A percentile compares a stretch with the other conserved stretches of the same genome.
phyloP scores from a whole-genome alignment of 257 asterid species.

The Ajuga chamaepitys region DNA sequence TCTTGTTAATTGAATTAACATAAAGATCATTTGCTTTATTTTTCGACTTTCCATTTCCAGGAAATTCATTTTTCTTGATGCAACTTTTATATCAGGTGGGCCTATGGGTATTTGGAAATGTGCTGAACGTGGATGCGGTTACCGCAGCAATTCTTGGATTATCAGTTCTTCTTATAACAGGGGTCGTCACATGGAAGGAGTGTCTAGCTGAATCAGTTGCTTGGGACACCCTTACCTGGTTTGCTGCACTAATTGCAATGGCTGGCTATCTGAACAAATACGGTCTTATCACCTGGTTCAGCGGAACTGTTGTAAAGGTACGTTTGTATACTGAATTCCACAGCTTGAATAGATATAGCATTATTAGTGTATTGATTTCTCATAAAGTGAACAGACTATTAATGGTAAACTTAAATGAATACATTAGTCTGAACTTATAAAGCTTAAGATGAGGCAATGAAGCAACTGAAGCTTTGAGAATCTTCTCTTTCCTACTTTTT shows the following conservation, averaged over 20 bases:
- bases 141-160: slow-evolving; percentile 95
- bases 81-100: slow-evolving; percentile 60
- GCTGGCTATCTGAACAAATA: slow-evolving; percentile 96
- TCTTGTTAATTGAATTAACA: not conserved
- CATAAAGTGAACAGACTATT: too few species aligned
- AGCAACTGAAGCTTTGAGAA: too few species aligned
- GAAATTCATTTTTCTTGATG: not conserved
- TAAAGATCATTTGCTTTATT: too few species aligned
- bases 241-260: slow-evolving; percentile 99
- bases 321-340: not conserved
- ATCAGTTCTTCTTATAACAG: slow-evolving; percentile 76
- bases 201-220: slow-evolving; percentile 97
- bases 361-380: too few species aligned
- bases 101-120: slow-evolving; percentile 87
- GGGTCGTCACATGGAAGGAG: slow-evolving; percentile 98
- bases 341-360: too few species aligned
- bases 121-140: slow-evolving; percentile 84
- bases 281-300: slow-evolving; percentile 97
- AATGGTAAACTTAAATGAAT: too few species aligned
- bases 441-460: too few species aligned
- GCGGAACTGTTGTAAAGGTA: slow-evolving; percentile 92
- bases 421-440: too few species aligned
- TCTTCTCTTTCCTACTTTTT: too few species aligned
- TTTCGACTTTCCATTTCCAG: too few species aligned
- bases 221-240: slow-evolving; percentile 99